Percentiles rank a stretch among this genome's conserved stretches.
These are phyloP conservation scores for Tieghemiomyces parasiticus DNA, from an alignment of 192 early-diverging fungal genomes.

Conservation along the genomic window DNA sequence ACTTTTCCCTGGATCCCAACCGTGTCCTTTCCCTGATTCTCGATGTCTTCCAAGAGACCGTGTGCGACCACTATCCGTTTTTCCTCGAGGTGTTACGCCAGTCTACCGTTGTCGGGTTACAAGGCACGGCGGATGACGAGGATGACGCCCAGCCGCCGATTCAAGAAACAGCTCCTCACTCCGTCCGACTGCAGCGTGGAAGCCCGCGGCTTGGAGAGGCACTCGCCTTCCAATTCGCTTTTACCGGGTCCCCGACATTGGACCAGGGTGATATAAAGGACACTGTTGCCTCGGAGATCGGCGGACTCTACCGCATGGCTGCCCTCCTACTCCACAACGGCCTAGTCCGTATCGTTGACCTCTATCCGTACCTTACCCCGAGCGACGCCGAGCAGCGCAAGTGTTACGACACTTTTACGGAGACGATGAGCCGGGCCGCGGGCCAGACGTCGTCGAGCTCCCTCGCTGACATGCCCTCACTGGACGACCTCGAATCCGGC, in stretches of 20 bases:
- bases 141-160: neutral
- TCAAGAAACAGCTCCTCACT: neutral
- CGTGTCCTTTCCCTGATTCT: conserved; percentile 64
- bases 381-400: conserved; percentile 30
- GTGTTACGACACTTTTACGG: conserved; percentile 27
- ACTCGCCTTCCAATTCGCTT: conserved; percentile 60
- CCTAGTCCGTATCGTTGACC: conserved; percentile 33
- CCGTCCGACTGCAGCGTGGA: neutral
- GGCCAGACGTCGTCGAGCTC: neutral
- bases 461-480: conserved; percentile 8
- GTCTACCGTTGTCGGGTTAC: conserved; percentile 13
- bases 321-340: conserved; percentile 38
- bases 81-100: conserved; percentile 48
- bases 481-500: conserved; percentile 2
- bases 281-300: conserved; percentile 30
- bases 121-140: neutral
- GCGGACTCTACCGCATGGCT: conserved; percentile 31
- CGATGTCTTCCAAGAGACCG: conserved; percentile 56
- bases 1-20: conserved; percentile 72
- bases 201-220: conserved; percentile 35
- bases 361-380: conserved; percentile 47
- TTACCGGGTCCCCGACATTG: too few species aligned
- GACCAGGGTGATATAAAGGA: too few species aligned
- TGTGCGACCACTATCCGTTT: conserved; percentile 48
- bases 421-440: conserved; percentile 24